These are phyloP conservation scores for Fusarium luffae DNA, from an alignment of 2,329 filamentous ascomycete genomes.

Conservation along the genomic window DNA sequence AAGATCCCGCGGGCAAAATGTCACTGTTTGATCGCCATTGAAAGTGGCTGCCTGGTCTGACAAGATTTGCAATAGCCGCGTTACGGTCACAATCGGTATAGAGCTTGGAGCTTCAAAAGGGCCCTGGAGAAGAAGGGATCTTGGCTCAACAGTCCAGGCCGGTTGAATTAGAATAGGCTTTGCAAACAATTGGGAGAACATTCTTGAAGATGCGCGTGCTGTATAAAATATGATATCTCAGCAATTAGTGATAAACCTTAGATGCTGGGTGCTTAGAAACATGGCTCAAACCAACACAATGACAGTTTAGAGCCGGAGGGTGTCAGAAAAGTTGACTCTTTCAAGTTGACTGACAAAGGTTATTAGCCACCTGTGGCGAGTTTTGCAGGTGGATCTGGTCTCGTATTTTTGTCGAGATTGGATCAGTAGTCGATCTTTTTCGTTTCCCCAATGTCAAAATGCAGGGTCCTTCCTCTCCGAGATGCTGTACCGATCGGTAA, in stretches of 20 bases:
- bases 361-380: fast-evolving
- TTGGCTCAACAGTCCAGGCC: constrained; percentile 5
- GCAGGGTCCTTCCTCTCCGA: constrained; percentile 34
- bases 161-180: background rate
- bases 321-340: background rate
- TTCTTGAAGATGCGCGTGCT: background rate
- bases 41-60: background rate
- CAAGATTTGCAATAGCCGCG: background rate
- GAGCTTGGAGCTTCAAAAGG: background rate
- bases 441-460: constrained; percentile 4
- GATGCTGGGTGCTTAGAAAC: constrained; percentile 2
- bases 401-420: background rate
- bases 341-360: background rate
- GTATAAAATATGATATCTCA: background rate
- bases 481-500: constrained; percentile 33
- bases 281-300: constrained; percentile 13
- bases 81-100: background rate
- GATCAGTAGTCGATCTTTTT: background rate
- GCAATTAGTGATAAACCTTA: background rate
- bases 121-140: background rate
- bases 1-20: background rate
- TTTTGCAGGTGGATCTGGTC: fast-evolving
- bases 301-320: background rate
- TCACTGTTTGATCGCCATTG: background rate
- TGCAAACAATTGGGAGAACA: background rate